Evolutionary conservation across 805 yeast genomes (phyloP).

Genomic region (Alloascoidea hylecoeti): DNA sequence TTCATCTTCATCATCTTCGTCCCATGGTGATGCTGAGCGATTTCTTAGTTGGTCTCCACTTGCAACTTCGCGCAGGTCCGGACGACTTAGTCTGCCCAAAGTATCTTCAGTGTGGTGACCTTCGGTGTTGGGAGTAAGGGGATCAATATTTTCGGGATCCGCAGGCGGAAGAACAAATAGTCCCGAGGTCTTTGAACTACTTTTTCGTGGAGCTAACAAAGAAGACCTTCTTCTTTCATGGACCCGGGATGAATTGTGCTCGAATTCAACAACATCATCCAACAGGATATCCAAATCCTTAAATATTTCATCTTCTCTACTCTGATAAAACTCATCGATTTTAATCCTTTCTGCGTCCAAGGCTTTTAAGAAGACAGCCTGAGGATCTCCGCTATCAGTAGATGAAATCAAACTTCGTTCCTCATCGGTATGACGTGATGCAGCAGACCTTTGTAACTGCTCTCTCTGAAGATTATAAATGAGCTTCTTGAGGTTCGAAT

Average conservation of each 20-base stretch:
- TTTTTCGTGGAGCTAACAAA: background rate
- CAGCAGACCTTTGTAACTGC: no score
- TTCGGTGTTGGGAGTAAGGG: no score
- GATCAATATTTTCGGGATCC: no score
- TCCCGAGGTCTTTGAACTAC: background rate
- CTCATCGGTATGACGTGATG: constrained; percentile 11
- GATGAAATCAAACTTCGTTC: constrained; percentile 13
- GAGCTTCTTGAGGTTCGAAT: constrained; percentile 73
- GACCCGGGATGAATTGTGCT: constrained; percentile 15
- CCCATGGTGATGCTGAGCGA: background rate
- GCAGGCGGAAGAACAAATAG: no score
- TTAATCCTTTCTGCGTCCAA: constrained; percentile 66
- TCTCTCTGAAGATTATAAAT: constrained; percentile 76
- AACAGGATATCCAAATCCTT: constrained; percentile 39
- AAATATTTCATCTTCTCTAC: constrained; percentile 47
- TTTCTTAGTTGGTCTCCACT: background rate
- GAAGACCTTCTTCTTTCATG: constrained; percentile 5
- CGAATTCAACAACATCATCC: constrained; percentile 52
- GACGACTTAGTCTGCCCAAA: no score
- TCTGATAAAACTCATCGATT: constrained; percentile 59
- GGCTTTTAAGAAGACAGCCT: constrained; percentile 49
- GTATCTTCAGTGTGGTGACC: no score
- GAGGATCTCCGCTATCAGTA: constrained; percentile 25
- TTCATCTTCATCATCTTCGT: constrained; percentile 4
- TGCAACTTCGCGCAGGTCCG: no score